A percentile compares a stretch with the other conserved stretches of the same genome.
phyloP scores from a whole-genome alignment of 495 filamentous ascomycete species.

The Penicillium lagena region DNA sequence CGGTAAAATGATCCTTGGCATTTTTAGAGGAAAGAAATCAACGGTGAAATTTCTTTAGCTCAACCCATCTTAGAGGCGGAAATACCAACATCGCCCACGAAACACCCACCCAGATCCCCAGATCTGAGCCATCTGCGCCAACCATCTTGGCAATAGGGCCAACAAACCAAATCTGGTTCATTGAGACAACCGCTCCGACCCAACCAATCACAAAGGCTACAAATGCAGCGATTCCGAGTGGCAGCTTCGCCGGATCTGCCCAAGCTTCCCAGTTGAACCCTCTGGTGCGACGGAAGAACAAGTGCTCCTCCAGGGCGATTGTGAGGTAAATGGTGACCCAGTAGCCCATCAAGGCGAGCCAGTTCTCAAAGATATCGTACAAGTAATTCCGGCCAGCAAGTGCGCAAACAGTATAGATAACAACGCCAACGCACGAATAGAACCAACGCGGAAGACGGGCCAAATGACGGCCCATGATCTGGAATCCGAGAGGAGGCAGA shows the following conservation, averaged over 20 bases:
- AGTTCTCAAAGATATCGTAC: slow-evolving; percentile 64
- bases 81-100: slow-evolving; percentile 42
- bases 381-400: slow-evolving; percentile 56
- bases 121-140: slow-evolving; percentile 55
- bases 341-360: slow-evolving; percentile 68
- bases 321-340: slow-evolving; percentile 62
- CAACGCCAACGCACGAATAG: slow-evolving; percentile 53
- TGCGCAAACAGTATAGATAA: slow-evolving; percentile 59
- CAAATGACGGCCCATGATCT: slow-evolving; percentile 53
- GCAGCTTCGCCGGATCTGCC: slow-evolving; percentile 52
- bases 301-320: slow-evolving; percentile 57
- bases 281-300: slow-evolving; percentile 48
- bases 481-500: slow-evolving; percentile 63
- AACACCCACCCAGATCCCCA: slow-evolving; percentile 48
- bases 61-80: slow-evolving; percentile 41
- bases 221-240: slow-evolving; percentile 56
- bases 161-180: slow-evolving; percentile 66
- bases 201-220: slow-evolving; percentile 61
- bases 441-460: slow-evolving; percentile 53
- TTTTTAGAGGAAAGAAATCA: slow-evolving; percentile 6
- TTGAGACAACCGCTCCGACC: slow-evolving; percentile 62
- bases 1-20: too few relatives aligned
- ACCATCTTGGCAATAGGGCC: slow-evolving; percentile 53
- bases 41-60: slow-evolving; percentile 37
- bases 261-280: slow-evolving; percentile 58